Conservation (phyloP, 768 basidiomycete species). For the Clitopilus hobsonii region DNA sequence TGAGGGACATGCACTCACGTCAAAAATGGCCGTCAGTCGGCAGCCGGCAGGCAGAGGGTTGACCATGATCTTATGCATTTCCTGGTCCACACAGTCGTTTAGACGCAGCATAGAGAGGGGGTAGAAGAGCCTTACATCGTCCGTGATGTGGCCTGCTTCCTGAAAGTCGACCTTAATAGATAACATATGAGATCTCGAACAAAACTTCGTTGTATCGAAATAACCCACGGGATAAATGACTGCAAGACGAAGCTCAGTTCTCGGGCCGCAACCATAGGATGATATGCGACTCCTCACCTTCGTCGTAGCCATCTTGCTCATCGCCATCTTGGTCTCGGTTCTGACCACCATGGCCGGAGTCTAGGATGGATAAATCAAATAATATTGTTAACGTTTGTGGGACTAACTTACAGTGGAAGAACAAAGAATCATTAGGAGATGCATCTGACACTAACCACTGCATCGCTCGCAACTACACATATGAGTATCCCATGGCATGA, state of each 20-base stretch:
- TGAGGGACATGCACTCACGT: slow-evolving; percentile 42
- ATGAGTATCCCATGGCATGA: not conserved
- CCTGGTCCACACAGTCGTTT: slow-evolving; percentile 25
- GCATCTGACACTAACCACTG: slow-evolving; percentile 87
- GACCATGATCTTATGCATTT: slow-evolving; percentile 79
- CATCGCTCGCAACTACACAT: slow-evolving; percentile 68
- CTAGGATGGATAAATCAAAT: slow-evolving; percentile 26
- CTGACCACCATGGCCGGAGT: slow-evolving; percentile 94
- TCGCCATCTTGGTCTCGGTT: slow-evolving; percentile 80
- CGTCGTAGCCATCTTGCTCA: slow-evolving; percentile 80
- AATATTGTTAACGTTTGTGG: not conserved
- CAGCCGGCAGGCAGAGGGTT: slow-evolving; percentile 79
- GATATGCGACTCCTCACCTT: slow-evolving; percentile 39
- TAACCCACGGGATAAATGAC: slow-evolving; percentile 90
- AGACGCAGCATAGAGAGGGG: not conserved
- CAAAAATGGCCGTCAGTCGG: slow-evolving; percentile 79
- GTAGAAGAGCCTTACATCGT: slow-evolving; percentile 60
- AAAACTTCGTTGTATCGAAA: too few species aligned
- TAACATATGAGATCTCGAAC: too few species aligned
- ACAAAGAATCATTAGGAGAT: slow-evolving; percentile 76
- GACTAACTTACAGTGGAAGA: slow-evolving; percentile 73
- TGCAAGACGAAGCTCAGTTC: slow-evolving; percentile 18
- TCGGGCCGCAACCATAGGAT: not conserved
- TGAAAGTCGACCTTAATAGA: slow-evolving; percentile 53
- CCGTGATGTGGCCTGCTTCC: slow-evolving; percentile 71